A percentile compares a stretch with the other conserved stretches of the same genome.
These are phyloP conservation scores for Stephania japonica DNA, from an alignment of 164 flowering plant species.

Conservation along the genomic window DNA sequence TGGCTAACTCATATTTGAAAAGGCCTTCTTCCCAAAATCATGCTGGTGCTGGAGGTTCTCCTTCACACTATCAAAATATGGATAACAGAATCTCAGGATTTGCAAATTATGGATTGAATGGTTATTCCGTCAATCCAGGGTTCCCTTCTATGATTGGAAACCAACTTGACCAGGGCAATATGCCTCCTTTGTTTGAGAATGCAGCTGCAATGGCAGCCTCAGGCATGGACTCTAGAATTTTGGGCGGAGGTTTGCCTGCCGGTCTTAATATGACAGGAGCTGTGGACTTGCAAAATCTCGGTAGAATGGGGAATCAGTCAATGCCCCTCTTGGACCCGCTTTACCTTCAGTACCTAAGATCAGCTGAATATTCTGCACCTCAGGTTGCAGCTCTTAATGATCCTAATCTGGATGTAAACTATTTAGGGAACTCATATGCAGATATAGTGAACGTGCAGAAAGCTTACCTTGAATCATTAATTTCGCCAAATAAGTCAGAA, in stretches of 20 bases:
- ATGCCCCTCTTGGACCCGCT: conserved; percentile 49
- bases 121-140: conserved; percentile 48
- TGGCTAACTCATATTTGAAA: conserved; percentile 34
- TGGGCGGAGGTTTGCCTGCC: conserved; percentile 48
- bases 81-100: conserved; percentile 37
- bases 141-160: conserved; percentile 50
- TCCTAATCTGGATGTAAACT: conserved; percentile 51
- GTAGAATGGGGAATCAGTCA: conserved; percentile 44
- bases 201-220: conserved; percentile 44
- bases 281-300: conserved; percentile 45
- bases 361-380: conserved; percentile 48
- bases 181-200: conserved; percentile 59
- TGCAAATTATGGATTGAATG: conserved; percentile 47
- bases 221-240: conserved; percentile 46
- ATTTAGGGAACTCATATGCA: conserved; percentile 45
- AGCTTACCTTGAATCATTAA: conserved; percentile 54
- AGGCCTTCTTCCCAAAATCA: conserved; percentile 28
- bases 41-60: conserved; percentile 40
- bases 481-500: conserved; percentile 69
- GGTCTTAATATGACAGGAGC: conserved; percentile 48
- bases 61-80: conserved; percentile 38
- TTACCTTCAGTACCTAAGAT: conserved; percentile 62
- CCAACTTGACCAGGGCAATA: conserved; percentile 45
- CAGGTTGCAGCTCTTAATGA: conserved; percentile 57
- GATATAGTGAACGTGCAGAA: conserved; percentile 55